phyloP scores from a whole-genome alignment of 2,329 filamentous ascomycete species.

The Fusarium clavum region DNA sequence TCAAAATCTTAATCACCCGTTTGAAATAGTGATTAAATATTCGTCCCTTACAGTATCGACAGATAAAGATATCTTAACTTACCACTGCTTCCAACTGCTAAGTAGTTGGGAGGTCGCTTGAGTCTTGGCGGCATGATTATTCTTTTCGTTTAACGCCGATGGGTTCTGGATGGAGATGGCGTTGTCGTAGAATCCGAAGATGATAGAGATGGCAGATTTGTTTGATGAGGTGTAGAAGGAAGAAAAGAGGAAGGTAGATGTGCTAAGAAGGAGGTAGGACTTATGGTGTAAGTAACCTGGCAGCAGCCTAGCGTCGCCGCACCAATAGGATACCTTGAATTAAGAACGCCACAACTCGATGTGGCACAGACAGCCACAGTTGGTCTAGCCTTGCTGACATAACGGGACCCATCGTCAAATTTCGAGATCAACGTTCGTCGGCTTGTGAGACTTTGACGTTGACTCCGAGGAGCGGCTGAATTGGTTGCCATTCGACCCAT shows the following conservation, averaged over 20 bases:
- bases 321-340: conserved; percentile 27
- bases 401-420: conserved; percentile 47
- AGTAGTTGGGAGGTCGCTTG: conserved; percentile 4
- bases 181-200: neutral
- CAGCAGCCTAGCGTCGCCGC: conserved; percentile 38
- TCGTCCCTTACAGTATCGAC: neutral
- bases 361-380: neutral
- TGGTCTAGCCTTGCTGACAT: conserved; percentile 50
- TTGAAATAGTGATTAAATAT: neutral
- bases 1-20: neutral
- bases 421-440: conserved; percentile 43
- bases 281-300: neutral
- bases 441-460: conserved; percentile 38
- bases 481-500: conserved; percentile 37
- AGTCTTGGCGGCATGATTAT: conserved; percentile 23
- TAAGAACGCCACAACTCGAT: conserved; percentile 23
- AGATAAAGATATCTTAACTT: conserved; percentile 9
- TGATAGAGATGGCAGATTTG: conserved; percentile 11
- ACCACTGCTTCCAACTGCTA: conserved; percentile 45
- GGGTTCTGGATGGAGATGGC: neutral
- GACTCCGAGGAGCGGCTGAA: conserved; percentile 34
- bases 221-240: conserved; percentile 23
- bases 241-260: conserved; percentile 33
- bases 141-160: neutral
- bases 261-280: conserved; percentile 32